Evolutionary conservation across 306 rosid species (phyloP).

Genomic region (Cucurbita pepo): DNA sequence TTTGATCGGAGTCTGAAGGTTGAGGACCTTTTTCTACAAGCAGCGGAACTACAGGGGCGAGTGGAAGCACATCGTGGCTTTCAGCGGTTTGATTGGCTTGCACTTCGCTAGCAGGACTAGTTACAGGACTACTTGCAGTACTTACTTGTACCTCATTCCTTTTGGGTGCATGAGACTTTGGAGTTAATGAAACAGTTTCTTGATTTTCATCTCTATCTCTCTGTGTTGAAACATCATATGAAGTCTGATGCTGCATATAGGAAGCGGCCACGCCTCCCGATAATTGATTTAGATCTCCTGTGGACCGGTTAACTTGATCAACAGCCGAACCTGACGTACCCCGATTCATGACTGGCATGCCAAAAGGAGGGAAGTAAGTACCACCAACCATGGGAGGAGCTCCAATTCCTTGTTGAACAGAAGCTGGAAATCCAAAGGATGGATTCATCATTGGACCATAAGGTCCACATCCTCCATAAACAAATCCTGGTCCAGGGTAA

Average conservation of each 20-base stretch:
- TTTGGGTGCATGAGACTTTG: conserved; percentile 3
- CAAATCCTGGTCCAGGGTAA: conserved; percentile 49
- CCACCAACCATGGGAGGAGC: conserved; percentile 29
- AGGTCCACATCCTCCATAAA: conserved; percentile 58
- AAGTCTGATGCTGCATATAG: conserved; percentile 17
- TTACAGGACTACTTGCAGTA: conserved; percentile 19
- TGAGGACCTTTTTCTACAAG: conserved; percentile 31
- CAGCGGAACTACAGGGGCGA: conserved; percentile 11
- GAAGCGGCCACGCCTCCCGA: conserved; percentile 1
- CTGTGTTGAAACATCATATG: conserved; percentile 23
- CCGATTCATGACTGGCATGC: conserved; percentile 42
- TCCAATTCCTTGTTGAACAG: conserved; percentile 31
- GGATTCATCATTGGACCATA: conserved; percentile 39
- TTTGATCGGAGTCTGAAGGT: conserved; percentile 23
- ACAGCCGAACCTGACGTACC: conserved; percentile 37
- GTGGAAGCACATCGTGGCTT: conserved; percentile 29
- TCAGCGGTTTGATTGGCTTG: neutral
- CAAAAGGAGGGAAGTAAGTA: conserved; percentile 51
- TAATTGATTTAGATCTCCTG: conserved; percentile 10
- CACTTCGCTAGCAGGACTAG: conserved; percentile 40
- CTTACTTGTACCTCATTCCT: conserved; percentile 48
- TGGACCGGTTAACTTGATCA: conserved; percentile 35
- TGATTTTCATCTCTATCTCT: conserved; percentile 19
- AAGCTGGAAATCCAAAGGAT: conserved; percentile 37
- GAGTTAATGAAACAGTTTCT: neutral